Base-by-base conservation (phyloP, 2,329 filamentous ascomycete genomes). In the Shiraia sp. region DNA sequence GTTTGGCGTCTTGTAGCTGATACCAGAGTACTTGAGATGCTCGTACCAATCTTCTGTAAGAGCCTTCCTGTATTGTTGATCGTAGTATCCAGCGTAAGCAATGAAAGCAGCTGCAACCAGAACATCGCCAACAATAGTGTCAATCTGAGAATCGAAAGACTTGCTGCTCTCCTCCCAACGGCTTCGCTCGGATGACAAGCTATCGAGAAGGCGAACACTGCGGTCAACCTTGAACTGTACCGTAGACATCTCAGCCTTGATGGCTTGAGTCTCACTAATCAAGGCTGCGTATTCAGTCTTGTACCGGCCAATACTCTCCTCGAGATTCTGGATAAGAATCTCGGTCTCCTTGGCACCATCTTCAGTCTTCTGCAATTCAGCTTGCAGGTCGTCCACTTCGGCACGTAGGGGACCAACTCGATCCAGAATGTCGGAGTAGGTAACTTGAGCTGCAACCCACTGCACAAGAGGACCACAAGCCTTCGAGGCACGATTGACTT, bases 21-120 rank as follows among this genome's bases (percentile, higher is more conserved):
- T 87, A 31, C 92, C 91, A n/a, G 93, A 97, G 29, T 93, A 81
- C 35, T 88, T 85, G 53, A 99, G 82, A 70, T 99, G 93, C 60
- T 95, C 85, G 48, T 93, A 79, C 93, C 93, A 99, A 69, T 99
- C 93, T 56, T 99, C 93, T 72, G 93, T 83, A 90, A 99, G 96
- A 7, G 86, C 85, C 74, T 96, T 96, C 65, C 93, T 86, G 82
- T 96, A 97, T 47, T 93, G 93, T 66, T 99, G 95, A 66, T 99
- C 93, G 66, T 96, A 99, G 36, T 97, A 85, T 72, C 93, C 93
- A 63, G 88, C 90, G 71, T 99, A 99, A 10, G 95, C 93, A 50
- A 99, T 79, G 79, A 97, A 97, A 7, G 92, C 95, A 4, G 95
- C 90, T n/a, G 93, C 93, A 36, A 96, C 86, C 47, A 99, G 80